Conservation (phyloP, 306 rosid species). For the Citrullus amarus region DNA sequence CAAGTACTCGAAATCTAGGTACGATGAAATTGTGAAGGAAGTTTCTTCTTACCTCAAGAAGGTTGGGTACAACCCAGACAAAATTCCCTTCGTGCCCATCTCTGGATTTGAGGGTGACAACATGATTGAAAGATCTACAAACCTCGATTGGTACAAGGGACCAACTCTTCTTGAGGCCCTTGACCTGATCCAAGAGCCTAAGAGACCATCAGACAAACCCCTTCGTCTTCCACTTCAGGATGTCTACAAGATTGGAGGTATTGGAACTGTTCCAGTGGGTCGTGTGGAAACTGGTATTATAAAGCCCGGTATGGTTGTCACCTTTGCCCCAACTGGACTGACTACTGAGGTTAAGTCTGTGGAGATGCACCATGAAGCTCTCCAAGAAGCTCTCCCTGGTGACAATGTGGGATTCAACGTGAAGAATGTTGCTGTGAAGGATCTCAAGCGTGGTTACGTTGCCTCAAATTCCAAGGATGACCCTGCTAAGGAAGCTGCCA, state of each 20-base stretch:
- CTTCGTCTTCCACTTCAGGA: conserved; percentile 90
- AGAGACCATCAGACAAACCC: conserved; percentile 87
- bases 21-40: conserved; percentile 88
- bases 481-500: conserved; percentile 91
- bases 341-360: conserved; percentile 81
- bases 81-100: conserved; percentile 76
- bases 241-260: conserved; percentile 94
- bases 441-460: conserved; percentile 85
- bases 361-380: conserved; percentile 91
- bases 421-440: conserved; percentile 90
- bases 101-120: conserved; percentile 93
- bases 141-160: conserved; percentile 98
- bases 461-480: conserved; percentile 93
- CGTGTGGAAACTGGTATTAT: conserved; percentile 75
- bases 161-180: conserved; percentile 92
- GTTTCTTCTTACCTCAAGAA: conserved; percentile 86
- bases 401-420: conserved; percentile 91
- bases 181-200: conserved; percentile 61
- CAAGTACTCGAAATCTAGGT: conserved; percentile 75
- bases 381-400: conserved; percentile 66
- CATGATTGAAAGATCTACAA: conserved; percentile 84
- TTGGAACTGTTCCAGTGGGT: conserved; percentile 91
- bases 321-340: conserved; percentile 66
- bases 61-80: conserved; percentile 87
- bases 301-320: conserved; percentile 68